phyloP scores from a whole-genome alignment of 2,329 filamentous ascomycete species.

The Lachnellula arida region DNA sequence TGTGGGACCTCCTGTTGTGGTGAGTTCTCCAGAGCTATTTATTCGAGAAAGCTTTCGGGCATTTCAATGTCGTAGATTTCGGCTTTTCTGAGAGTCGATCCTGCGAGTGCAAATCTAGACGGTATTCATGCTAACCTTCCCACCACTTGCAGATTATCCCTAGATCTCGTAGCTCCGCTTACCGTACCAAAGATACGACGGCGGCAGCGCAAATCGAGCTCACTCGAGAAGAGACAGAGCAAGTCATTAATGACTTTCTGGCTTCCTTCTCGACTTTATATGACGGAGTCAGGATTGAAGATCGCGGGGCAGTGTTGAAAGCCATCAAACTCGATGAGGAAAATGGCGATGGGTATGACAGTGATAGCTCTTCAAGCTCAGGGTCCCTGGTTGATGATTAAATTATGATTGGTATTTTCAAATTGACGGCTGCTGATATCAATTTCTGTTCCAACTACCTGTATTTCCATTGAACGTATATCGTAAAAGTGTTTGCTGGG shows the following conservation, averaged over 20 bases:
- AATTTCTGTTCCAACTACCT: no score
- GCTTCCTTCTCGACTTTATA: conserved; percentile 17
- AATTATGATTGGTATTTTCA: neutral
- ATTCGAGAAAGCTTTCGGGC: no score
- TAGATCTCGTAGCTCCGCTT: neutral
- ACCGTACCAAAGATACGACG: neutral
- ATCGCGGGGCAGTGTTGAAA: conserved; percentile 10
- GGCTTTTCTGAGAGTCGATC: no score
- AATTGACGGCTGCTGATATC: neutral
- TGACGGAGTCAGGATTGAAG: conserved; percentile 11
- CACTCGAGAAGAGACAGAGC: conserved; percentile 16
- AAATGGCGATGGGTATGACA: conserved; percentile 11
- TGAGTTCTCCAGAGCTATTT: neutral
- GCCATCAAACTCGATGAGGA: conserved; percentile 4
- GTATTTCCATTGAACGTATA: no score
- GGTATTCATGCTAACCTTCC: neutral
- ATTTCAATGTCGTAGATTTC: no score
- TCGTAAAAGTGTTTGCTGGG: no score
- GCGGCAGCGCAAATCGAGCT: conserved; percentile 6
- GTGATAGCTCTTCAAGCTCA: conserved; percentile 7
- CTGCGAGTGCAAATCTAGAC: neutral
- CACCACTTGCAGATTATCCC: neutral
- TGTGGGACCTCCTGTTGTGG: neutral
- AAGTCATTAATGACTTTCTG: conserved; percentile 17
- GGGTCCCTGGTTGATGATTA: conserved; percentile 1